phyloP scores from a whole-genome alignment of 1,139 yeast genomes.

The Magnusiomyces suaveolens region DNA sequence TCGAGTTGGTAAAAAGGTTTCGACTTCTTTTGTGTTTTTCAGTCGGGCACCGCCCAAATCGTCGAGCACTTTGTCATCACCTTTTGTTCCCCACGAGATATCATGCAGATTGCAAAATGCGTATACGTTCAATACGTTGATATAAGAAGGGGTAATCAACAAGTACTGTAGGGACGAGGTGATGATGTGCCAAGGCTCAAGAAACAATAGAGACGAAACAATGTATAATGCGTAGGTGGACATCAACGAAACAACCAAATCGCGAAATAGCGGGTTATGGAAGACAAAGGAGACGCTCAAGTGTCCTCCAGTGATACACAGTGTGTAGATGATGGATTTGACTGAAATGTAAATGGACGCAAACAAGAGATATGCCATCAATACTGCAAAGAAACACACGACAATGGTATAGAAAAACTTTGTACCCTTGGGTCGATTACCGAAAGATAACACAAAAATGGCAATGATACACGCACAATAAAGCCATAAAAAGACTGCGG shows the following conservation, averaged over 20 bases:
- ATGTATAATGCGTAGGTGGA: conserved; percentile 91
- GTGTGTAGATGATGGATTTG: conserved; percentile 34
- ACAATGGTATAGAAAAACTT: conserved; percentile 28
- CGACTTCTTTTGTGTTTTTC: conserved; percentile 45
- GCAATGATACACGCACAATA: conserved; percentile 31
- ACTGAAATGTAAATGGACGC: conserved; percentile 65
- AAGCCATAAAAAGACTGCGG: conserved; percentile 61
- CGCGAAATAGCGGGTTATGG: conserved; percentile 61
- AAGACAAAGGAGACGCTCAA: conserved; percentile 43
- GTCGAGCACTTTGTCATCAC: conserved; percentile 58
- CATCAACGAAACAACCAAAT: conserved; percentile 69
- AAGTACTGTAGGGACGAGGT: conserved; percentile 81
- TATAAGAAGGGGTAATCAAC: conserved; percentile 78
- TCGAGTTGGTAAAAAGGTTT: conserved; percentile 57
- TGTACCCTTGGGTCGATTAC: conserved; percentile 37
- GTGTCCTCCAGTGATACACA: conserved; percentile 38
- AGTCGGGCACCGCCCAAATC: conserved; percentile 65
- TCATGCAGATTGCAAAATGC: conserved; percentile 95
- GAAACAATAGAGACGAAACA: conserved; percentile 54
- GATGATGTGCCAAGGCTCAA: conserved; percentile 94
- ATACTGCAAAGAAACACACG: conserved; percentile 36
- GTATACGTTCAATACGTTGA: conserved; percentile 64
- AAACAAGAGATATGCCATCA: conserved; percentile 87
- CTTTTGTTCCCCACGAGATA: conserved; percentile 98
- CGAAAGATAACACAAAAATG: conserved; percentile 35